These are phyloP conservation scores for Xylariales sp. DNA, from an alignment of 2,329 filamentous ascomycete genomes.

Conservation along the genomic window DNA sequence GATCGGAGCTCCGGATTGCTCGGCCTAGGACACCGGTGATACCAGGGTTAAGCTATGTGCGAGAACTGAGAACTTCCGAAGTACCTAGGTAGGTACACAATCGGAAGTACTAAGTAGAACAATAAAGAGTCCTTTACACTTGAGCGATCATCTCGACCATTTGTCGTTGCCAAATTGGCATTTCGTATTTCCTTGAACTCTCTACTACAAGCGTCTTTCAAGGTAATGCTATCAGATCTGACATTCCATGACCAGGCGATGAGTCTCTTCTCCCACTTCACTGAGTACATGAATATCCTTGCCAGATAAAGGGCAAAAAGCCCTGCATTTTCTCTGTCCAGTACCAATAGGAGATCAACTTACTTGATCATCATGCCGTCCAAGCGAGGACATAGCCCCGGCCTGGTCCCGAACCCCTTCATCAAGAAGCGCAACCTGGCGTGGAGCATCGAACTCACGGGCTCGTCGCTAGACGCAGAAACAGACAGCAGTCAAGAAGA, in stretches of 20 bases:
- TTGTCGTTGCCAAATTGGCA: too few relatives aligned
- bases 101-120: too few relatives aligned
- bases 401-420: slow-evolving; percentile 39
- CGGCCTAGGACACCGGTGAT: neutral
- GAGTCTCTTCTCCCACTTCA: neutral
- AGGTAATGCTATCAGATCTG: too few relatives aligned
- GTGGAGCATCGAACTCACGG: slow-evolving; percentile 33
- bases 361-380: neutral
- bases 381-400: slow-evolving; percentile 18
- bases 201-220: too few relatives aligned
- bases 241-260: neutral
- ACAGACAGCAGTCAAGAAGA: neutral
- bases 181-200: too few relatives aligned
- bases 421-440: slow-evolving; percentile 42
- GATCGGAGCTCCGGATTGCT: neutral
- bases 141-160: too few relatives aligned
- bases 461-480: slow-evolving; percentile 1
- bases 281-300: neutral
- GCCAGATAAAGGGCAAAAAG: neutral
- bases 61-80: too few relatives aligned
- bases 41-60: neutral
- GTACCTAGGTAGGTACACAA: too few relatives aligned
- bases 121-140: too few relatives aligned
- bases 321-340: neutral
- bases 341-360: neutral